These are phyloP conservation scores for Talaromyces sp. DNA, from an alignment of 2,329 filamentous ascomycete species.

Conservation along the genomic window DNA sequence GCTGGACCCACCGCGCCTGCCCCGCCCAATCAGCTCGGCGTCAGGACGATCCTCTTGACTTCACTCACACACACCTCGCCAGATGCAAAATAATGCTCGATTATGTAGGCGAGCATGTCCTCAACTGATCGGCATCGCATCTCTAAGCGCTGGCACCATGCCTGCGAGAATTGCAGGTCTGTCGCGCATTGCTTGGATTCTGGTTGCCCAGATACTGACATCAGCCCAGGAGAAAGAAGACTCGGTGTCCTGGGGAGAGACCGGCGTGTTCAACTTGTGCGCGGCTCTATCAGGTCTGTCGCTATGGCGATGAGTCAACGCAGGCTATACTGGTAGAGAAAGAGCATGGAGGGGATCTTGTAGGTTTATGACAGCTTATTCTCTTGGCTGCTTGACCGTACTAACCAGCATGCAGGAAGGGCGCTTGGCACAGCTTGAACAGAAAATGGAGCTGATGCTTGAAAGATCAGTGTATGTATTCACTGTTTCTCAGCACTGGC, in stretches of 20 bases:
- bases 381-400: background rate
- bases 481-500: background rate
- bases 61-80: background rate
- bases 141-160: conserved; percentile 10
- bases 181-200: conserved; percentile 11
- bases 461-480: conserved; percentile 9
- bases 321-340: background rate
- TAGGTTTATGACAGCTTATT: background rate
- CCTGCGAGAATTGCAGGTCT: conserved; percentile 12
- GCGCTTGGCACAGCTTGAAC: conserved; percentile 11
- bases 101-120: conserved; percentile 6
- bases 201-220: background rate
- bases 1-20: background rate
- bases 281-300: conserved; percentile 15
- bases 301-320: conserved; percentile 6
- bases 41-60: background rate
- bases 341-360: background rate
- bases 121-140: conserved; percentile 6
- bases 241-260: conserved; percentile 18
- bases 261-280: conserved; percentile 18
- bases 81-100: background rate
- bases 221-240: conserved; percentile 16
- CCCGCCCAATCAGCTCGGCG: background rate
- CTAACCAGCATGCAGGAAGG: conserved; percentile 3
- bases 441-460: conserved; percentile 13